These are phyloP conservation scores for Globisporangium paroecandrum DNA, from an alignment of 352 stramenopile species.

Conservation along the genomic window DNA sequence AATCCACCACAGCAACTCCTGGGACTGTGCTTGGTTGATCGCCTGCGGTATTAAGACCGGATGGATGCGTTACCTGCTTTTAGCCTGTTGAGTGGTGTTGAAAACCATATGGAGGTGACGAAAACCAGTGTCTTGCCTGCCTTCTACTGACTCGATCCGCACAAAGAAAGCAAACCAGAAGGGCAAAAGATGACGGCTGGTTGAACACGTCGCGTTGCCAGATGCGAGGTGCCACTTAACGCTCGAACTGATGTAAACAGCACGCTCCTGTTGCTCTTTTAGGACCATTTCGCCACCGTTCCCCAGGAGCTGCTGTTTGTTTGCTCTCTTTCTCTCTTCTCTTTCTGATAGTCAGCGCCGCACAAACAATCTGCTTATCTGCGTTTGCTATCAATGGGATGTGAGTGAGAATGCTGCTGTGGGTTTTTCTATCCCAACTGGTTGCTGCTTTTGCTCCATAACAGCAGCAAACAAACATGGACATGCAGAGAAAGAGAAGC, in stretches of 20 bases:
- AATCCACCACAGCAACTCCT: neutral
- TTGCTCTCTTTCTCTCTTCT: neutral
- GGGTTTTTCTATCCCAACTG: neutral
- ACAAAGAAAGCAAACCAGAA: neutral
- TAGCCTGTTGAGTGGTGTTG: neutral
- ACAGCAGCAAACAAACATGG: neutral
- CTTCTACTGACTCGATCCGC: neutral
- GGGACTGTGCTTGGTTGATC: neutral
- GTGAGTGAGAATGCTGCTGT: neutral
- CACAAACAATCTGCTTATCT: neutral
- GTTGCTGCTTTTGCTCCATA: neutral
- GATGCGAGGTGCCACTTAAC: neutral
- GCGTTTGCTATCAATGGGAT: neutral
- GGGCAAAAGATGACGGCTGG: neutral
- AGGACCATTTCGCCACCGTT: neutral
- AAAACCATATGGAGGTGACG: neutral
- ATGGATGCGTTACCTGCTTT: conserved; percentile 2
- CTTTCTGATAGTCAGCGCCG: neutral
- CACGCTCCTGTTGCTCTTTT: neutral
- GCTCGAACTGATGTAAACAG: neutral
- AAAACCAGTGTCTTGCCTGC: neutral
- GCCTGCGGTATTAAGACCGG: too few species aligned
- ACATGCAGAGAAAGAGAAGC: neutral
- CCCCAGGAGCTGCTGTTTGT: neutral
- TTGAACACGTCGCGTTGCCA: neutral